phyloP scores from a whole-genome alignment of 1,284 basidiomycete species.

The Cryptococcus jaspeensis region DNA sequence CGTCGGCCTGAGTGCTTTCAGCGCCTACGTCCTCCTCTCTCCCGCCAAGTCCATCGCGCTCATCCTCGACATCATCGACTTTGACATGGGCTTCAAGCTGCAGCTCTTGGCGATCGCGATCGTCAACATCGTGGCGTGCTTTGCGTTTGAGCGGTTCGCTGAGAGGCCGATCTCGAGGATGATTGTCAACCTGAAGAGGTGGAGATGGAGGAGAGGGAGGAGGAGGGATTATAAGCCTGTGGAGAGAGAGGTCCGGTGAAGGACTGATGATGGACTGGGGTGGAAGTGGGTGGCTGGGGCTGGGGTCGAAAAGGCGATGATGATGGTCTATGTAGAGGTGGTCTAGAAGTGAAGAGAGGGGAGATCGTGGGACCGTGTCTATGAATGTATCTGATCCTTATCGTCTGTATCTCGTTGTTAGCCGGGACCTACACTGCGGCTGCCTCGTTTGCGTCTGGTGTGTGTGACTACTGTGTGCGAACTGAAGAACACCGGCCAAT shows the following conservation, averaged over 20 bases:
- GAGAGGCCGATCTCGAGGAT: conserved; percentile 61
- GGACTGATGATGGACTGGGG: background rate
- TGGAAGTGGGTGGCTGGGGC: background rate
- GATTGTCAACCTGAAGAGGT: conserved; percentile 52
- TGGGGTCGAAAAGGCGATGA: no score
- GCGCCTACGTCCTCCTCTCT: conserved; percentile 68
- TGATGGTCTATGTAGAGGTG: no score
- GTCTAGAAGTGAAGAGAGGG: no score
- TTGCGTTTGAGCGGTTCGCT: conserved; percentile 78
- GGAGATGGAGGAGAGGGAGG: conserved; percentile 35
- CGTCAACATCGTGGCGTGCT: conserved; percentile 70
- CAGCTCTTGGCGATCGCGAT: conserved; percentile 69
- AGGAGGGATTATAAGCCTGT: conserved; percentile 56
- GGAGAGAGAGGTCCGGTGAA: conserved; percentile 42
- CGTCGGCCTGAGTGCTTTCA: conserved; percentile 65
- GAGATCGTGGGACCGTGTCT: no score
- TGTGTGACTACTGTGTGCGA: no score
- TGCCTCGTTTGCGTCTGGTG: no score
- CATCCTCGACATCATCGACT: conserved; percentile 73
- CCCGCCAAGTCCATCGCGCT: conserved; percentile 64
- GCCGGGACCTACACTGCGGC: no score
- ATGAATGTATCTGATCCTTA: no score
- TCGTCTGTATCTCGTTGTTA: no score
- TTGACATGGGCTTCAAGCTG: conserved; percentile 69
- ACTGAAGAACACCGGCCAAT: no score